Evolutionary conservation across 2,329 filamentous ascomycete genomes (phyloP).

Genomic region (Microdochium bolleyi): DNA sequence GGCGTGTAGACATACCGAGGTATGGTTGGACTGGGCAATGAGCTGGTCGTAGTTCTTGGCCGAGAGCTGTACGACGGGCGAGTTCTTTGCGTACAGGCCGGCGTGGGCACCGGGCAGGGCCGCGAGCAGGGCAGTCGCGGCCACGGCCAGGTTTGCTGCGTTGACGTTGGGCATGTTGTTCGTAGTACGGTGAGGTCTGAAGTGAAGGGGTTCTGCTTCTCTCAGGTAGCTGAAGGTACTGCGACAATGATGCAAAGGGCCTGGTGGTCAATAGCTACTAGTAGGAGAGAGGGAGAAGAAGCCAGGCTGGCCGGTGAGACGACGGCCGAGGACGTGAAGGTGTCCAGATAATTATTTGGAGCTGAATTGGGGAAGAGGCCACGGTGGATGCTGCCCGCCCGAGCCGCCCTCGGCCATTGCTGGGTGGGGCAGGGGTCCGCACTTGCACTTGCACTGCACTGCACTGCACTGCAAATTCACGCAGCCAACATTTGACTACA

Average conservation of each 20-base stretch:
- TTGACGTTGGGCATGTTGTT: constrained; percentile 39
- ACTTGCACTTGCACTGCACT: no score
- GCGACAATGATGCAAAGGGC: no score
- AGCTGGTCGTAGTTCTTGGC: constrained; percentile 72
- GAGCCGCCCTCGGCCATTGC: not conserved
- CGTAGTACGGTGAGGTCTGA: not conserved
- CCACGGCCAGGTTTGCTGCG: constrained; percentile 41
- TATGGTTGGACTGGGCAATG: constrained; percentile 84
- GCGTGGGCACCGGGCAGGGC: constrained; percentile 58
- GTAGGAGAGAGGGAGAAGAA: not conserved
- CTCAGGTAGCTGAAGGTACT: no score
- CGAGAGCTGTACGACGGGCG: constrained; percentile 77
- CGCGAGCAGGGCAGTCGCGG: constrained; percentile 56
- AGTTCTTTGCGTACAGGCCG: constrained; percentile 77
- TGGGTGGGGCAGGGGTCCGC: not conserved
- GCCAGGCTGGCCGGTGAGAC: not conserved
- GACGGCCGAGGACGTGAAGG: constrained; percentile 1
- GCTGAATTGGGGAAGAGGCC: constrained; percentile 27
- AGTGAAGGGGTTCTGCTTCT: not conserved
- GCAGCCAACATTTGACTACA: no score
- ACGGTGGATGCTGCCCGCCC: constrained; percentile 27
- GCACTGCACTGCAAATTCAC: no score
- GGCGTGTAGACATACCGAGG: constrained; percentile 55
- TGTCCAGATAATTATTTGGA: constrained; percentile 2
- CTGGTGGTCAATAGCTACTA: no score